Conservation (phyloP, 1,284 basidiomycete genomes). For the Afroboletus lepidellus region DNA sequence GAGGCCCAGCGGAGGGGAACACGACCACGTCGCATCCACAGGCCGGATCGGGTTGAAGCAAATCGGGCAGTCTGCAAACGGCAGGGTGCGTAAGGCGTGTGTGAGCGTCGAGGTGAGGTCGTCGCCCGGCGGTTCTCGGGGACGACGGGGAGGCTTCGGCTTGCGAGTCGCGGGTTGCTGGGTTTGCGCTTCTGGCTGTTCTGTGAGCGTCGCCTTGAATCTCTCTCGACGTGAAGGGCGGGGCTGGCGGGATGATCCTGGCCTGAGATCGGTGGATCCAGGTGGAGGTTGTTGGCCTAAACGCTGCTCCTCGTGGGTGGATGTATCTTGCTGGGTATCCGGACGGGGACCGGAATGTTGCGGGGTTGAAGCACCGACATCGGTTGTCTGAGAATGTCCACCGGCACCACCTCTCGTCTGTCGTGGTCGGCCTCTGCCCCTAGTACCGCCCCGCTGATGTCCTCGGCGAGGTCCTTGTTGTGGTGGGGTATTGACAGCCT, state of each 20-base stretch:
- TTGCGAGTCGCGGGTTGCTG: neutral
- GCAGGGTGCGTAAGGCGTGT: slow-evolving; percentile 58
- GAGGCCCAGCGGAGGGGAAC: slow-evolving; percentile 48
- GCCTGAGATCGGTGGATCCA: neutral
- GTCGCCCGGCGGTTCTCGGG: slow-evolving; percentile 33
- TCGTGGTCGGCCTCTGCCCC: slow-evolving; percentile 6
- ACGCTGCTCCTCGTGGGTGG: neutral
- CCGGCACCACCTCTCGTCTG: neutral
- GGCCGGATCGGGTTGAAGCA: slow-evolving; percentile 76
- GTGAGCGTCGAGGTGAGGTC: slow-evolving; percentile 72
- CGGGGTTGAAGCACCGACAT: neutral
- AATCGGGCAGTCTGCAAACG: slow-evolving; percentile 77
- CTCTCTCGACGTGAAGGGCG: slow-evolving; percentile 23
- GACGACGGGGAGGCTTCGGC: slow-evolving; percentile 5
- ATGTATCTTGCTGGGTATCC: neutral
- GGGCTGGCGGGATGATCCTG: neutral
- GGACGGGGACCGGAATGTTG: neutral
- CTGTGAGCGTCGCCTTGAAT: slow-evolving; percentile 30
- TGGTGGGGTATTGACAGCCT: neutral
- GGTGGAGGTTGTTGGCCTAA: slow-evolving; percentile 2
- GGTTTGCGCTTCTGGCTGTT: neutral
- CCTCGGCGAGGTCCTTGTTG: neutral
- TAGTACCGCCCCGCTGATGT: slow-evolving; percentile 1
- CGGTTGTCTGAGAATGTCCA: neutral
- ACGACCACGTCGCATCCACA: slow-evolving; percentile 74